These are phyloP conservation scores for Eutypella sp. DNA, from an alignment of 2,329 filamentous ascomycete genomes.

Conservation along the genomic window DNA sequence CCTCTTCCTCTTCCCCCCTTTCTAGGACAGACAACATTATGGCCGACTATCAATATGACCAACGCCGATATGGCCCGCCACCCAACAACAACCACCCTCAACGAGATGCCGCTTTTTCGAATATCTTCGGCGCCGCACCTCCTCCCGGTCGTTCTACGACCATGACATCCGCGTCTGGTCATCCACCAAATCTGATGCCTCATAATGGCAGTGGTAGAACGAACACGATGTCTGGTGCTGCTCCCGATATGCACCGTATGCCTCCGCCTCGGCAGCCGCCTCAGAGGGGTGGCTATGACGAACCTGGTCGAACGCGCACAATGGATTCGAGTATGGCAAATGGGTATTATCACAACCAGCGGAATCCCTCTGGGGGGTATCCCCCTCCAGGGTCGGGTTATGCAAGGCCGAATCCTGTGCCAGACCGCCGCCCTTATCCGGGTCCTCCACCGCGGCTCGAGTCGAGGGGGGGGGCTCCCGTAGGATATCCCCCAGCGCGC, in stretches of 20 bases:
- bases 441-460: constrained; percentile 65
- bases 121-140: constrained; percentile 87
- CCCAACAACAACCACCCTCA: constrained; percentile 52
- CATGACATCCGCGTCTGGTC: constrained; percentile 72
- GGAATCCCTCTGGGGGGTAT: constrained; percentile 46
- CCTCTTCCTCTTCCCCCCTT: too few species aligned
- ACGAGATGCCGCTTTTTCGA: constrained; percentile 91
- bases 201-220: constrained; percentile 61
- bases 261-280: constrained; percentile 56
- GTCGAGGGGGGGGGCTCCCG: constrained; percentile 44
- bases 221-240: constrained; percentile 61
- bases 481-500: constrained; percentile 38
- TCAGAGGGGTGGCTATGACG: constrained; percentile 31
- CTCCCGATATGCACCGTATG: constrained; percentile 52
- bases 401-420: constrained; percentile 39
- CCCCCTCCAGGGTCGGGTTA: constrained; percentile 32
- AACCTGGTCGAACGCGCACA: constrained; percentile 35
- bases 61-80: constrained; percentile 47
- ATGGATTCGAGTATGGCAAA: constrained; percentile 41
- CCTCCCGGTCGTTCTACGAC: constrained; percentile 89
- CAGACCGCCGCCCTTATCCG: constrained; percentile 63
- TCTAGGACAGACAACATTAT: constrained; percentile 45
- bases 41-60: constrained; percentile 55
- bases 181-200: constrained; percentile 43
- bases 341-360: constrained; percentile 50